Evolutionary conservation across 768 basidiomycete species (phyloP).

Genomic region (Hygrocybe coccinea): DNA sequence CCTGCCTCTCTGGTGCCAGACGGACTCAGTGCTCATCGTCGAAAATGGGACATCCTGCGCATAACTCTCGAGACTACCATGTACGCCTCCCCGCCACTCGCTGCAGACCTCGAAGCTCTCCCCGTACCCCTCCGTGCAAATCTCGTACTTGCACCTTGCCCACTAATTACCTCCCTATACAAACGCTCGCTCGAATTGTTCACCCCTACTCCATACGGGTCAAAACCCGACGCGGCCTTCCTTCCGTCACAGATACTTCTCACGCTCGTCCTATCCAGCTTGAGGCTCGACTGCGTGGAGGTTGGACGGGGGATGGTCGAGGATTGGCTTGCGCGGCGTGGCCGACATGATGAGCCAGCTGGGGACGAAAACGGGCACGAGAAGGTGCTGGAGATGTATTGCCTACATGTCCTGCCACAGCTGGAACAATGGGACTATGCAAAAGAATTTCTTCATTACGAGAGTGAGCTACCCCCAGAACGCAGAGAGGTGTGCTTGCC

Average conservation of each 20-base stretch:
- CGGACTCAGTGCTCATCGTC: slow-evolving; percentile 47
- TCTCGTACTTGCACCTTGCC: slow-evolving; percentile 54
- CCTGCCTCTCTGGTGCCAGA: slow-evolving; percentile 34
- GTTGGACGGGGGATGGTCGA: slow-evolving; percentile 65
- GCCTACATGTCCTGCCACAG: slow-evolving; percentile 64
- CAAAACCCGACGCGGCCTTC: slow-evolving; percentile 43
- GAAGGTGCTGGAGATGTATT: slow-evolving; percentile 73
- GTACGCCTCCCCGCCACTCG: slow-evolving; percentile 52
- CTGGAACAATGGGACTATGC: slow-evolving; percentile 79
- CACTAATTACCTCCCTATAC: slow-evolving; percentile 53
- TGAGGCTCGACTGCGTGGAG: slow-evolving; percentile 59
- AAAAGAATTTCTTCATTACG: slow-evolving; percentile 68
- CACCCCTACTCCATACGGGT: slow-evolving; percentile 41
- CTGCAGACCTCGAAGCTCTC: slow-evolving; percentile 33
- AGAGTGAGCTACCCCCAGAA: slow-evolving; percentile 52
- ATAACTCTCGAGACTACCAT: slow-evolving; percentile 77
- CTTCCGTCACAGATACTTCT: slow-evolving; percentile 67
- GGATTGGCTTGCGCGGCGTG: slow-evolving; percentile 68
- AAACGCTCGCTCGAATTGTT: slow-evolving; percentile 65
- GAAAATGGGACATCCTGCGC: slow-evolving; percentile 85
- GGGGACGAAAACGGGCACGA: slow-evolving; percentile 53
- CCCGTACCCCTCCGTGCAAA: slow-evolving; percentile 51
- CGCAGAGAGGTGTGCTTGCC: slow-evolving; percentile 46
- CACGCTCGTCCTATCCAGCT: slow-evolving; percentile 63
- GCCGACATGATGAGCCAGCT: slow-evolving; percentile 29